Evolutionary conservation across 2,329 filamentous ascomycete species (phyloP).

Genomic region (Tothia fuscella): DNA sequence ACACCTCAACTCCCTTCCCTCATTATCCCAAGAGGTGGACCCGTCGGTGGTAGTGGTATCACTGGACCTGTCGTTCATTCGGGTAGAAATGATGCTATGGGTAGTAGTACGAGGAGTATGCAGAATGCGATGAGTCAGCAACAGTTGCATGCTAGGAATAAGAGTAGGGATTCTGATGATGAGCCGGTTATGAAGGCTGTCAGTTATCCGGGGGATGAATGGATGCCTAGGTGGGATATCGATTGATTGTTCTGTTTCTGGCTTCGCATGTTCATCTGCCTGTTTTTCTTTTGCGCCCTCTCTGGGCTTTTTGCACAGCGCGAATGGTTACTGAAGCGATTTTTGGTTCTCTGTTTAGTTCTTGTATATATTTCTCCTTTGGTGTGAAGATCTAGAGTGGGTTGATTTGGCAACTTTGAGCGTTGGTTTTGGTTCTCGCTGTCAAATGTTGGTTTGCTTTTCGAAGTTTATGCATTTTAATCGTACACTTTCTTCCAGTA

Average conservation of each 20-base stretch:
- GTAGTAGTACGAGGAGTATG: neutral
- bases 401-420: no score
- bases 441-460: no score
- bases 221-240: conserved; percentile 11
- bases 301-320: no score
- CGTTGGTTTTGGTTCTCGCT: no score
- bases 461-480: no score
- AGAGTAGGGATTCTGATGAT: conserved; percentile 6
- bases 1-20: neutral
- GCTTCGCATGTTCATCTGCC: neutral
- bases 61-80: neutral
- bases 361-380: no score
- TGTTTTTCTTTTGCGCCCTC: neutral
- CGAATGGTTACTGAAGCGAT: no score
- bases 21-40: neutral
- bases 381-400: no score
- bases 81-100: neutral
- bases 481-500: no score
- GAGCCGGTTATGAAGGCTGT: conserved; percentile 11
- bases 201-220: conserved; percentile 13
- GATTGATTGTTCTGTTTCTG: neutral
- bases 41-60: neutral
- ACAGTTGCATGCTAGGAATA: neutral
- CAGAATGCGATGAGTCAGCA: no score
- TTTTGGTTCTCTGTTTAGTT: no score